Base-by-base conservation (phyloP, 176 grass and related monocot genomes). In the Raddia guianensis region DNA sequence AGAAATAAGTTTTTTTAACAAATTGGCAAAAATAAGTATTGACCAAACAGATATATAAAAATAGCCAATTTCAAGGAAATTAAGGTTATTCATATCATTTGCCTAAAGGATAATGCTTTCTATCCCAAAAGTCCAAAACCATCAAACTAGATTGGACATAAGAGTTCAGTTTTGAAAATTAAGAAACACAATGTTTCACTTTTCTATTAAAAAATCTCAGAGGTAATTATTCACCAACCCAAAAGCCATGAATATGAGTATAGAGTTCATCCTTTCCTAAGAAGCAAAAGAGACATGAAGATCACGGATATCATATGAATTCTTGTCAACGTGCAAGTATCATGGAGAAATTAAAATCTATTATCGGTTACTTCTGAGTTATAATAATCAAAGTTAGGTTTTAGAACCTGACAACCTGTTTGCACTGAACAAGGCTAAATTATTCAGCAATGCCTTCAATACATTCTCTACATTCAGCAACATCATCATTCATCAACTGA, bases 401-500 rank as follows among this genome's bases (percentile, higher is more conserved):
- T n/a, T 14, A 72, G 79, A 45, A 79, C 47, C 68, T 2, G 34
- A 72, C 73, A 45, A 79, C 47, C 68, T 1, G 34, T 56, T 40
- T 84, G 60, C 63, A 77, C 60, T 51, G 13, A 76, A 34, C 78
- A 75, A 58, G 15, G 35, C 16, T 49, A 9, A 69, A 72, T 57
- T 86, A 79, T 53, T 53, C 0, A 1, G 6, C 57, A 46, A 75
- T 59, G n/a, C 19, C 42, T 72, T 66, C 20, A 73, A 49, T 55
- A 82, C 57, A 6, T 48, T 67, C 35, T 77, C 57, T 72, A 82
- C 33, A 85, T 62, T 57, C 49, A 82, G 43, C 57, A 62, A 62
- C 37, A 32, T 46, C 27, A 43, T 82, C 48, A 56, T n/a, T 48
- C 74, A 73, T 45, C 12, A 60, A 64, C 73, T 72, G 77, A 57